Base-by-base conservation (phyloP, 2,329 filamentous ascomycete genomes). In the Elsinoe perseae region DNA sequence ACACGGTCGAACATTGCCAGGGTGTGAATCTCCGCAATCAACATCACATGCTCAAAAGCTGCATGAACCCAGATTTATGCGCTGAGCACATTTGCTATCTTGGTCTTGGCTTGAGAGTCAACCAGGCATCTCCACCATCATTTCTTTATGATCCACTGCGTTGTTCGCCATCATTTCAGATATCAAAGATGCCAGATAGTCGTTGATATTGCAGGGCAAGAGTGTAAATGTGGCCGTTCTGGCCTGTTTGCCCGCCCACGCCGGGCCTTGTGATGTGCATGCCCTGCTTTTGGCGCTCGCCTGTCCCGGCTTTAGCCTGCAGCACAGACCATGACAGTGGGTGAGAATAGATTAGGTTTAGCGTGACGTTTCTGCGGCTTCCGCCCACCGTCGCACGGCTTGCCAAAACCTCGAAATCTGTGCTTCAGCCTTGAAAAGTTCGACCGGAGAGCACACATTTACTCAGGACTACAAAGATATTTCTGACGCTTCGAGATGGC, bases 401-500 rank as follows among this genome's bases (percentile, higher is more conserved):
- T 12, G 43, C 20, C 53, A 56, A 56, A 48, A 46, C 48, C 53
- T 56, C 53, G 34, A 52, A 52, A 21, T 52, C 48, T 4, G 23
- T 18, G 20, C 28, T 43, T 50, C 54, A 14, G 42, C 18, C 30
- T 56, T 43, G 23, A 30, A 43, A 40, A 40, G 30, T 55, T 23
- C 42, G 52, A 59, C 59, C 55, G 55, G 58, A 61, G 57, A 59
- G 59, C 56, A 59, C n/a, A 60, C 18, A n/a, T 34, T 53, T 38
- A 56, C 23, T 48, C 38, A 50, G 40, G 28, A 52, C 36, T 58
- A 53, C 38, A 59, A 27, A 61, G 34, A 66, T 46, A 56, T 48
- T 56, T 42, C 53, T 56, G 53, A n/a, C 53, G 53, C 71, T 69
- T 69, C 73, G 76, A 73, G 77, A 85, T 85, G 81, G 80, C 80